These are phyloP conservation scores for Talaromyces trachyspermus DNA, from an alignment of 495 filamentous ascomycete genomes.

Conservation along the genomic window DNA sequence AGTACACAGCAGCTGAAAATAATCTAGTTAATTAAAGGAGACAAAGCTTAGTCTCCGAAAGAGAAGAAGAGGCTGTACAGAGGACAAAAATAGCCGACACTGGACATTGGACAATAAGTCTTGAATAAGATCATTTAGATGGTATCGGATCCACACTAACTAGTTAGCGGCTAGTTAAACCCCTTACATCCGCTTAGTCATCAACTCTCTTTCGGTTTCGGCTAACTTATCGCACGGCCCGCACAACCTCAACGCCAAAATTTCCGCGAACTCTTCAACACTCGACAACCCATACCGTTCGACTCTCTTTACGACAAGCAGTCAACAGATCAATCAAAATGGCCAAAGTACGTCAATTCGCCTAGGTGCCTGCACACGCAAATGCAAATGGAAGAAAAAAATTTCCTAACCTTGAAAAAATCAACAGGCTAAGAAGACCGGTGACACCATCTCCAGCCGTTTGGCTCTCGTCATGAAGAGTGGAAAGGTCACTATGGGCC, in stretches of 20 bases:
- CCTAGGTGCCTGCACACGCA: too few relatives aligned
- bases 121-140: not conserved
- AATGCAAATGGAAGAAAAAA: not conserved
- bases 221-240: too few relatives aligned
- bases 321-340: conserved; percentile 6
- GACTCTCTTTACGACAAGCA: conserved; percentile 3
- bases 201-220: too few relatives aligned
- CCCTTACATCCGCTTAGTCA: not conserved
- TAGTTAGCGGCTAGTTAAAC: too few relatives aligned
- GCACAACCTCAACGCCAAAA: not conserved
- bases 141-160: not conserved
- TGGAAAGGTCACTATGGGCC: conserved; percentile 86
- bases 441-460: conserved; percentile 43
- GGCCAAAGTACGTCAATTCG: conserved; percentile 8
- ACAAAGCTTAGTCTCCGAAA: too few relatives aligned
- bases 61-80: too few relatives aligned
- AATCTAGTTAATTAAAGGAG: too few relatives aligned
- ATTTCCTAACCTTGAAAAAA: not conserved
- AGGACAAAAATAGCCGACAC: too few relatives aligned
- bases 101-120: too few relatives aligned
- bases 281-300: not conserved
- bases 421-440: conserved; percentile 10
- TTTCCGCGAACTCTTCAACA: too few relatives aligned
- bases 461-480: conserved; percentile 94
- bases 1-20: too few relatives aligned